Evolutionary conservation across 768 basidiomycete genomes (phyloP).

Genomic region (Mycena haematopus): DNA sequence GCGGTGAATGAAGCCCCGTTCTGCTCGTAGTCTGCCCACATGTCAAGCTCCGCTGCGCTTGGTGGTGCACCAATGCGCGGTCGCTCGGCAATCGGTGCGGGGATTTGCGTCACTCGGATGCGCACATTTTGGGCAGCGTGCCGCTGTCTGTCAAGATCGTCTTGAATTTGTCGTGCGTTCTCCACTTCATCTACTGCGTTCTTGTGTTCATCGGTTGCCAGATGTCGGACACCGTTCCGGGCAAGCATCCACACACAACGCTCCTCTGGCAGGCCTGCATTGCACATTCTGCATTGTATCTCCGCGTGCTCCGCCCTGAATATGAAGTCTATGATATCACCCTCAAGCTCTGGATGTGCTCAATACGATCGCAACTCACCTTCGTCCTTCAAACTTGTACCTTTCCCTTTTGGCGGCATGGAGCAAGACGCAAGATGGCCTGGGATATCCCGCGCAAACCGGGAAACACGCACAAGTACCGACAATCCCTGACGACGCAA

Average conservation of each 20-base stretch:
- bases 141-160: not conserved
- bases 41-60: slow-evolving; percentile 7
- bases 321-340: not conserved
- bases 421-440: slow-evolving; percentile 1
- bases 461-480: not conserved
- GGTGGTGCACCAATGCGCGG: too few species aligned
- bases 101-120: not conserved
- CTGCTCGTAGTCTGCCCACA: slow-evolving; percentile 8
- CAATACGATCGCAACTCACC: not conserved
- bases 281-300: slow-evolving; percentile 3
- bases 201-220: not conserved
- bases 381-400: slow-evolving; percentile 2
- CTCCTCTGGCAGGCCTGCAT: not conserved
- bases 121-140: not conserved
- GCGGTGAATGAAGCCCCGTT: slow-evolving; percentile 7
- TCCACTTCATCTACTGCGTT: not conserved
- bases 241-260: not conserved
- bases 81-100: not conserved
- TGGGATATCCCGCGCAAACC: not conserved
- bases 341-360: not conserved
- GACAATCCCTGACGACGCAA: not conserved
- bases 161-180: not conserved
- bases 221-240: not conserved
- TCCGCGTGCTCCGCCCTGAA: not conserved
- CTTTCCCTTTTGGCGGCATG: slow-evolving; percentile 5